Conservation (phyloP, 1,284 basidiomycete genomes). For the Microbotryomycetes sp. region DNA sequence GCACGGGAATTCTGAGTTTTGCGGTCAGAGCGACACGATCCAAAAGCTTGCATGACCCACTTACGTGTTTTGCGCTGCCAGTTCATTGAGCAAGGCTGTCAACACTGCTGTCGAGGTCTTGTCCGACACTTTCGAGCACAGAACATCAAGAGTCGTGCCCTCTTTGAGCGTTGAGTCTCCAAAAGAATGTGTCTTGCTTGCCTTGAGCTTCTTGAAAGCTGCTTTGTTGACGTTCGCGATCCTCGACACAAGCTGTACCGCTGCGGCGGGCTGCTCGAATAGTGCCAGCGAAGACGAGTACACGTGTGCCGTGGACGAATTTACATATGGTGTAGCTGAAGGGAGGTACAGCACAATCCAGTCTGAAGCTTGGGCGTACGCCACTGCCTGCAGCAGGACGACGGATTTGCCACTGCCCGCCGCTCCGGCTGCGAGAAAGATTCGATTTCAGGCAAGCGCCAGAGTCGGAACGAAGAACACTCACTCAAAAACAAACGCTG, state of each 20-base stretch:
- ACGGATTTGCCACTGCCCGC: slow-evolving; percentile 77
- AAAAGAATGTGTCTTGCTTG: slow-evolving; percentile 22
- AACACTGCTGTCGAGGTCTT: slow-evolving; percentile 55
- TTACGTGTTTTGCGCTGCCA: slow-evolving; percentile 61
- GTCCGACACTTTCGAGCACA: slow-evolving; percentile 54
- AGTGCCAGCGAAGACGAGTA: slow-evolving; percentile 69
- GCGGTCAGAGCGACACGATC: not conserved
- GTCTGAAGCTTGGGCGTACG: slow-evolving; percentile 59
- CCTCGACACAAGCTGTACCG: slow-evolving; percentile 39
- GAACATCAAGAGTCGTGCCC: slow-evolving; percentile 51
- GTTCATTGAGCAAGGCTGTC: slow-evolving; percentile 55
- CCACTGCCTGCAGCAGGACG: slow-evolving; percentile 68
- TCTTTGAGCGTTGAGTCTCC: slow-evolving; percentile 53
- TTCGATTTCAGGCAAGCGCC: too few species aligned
- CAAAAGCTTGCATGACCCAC: too few species aligned
- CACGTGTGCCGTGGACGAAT: slow-evolving; percentile 64
- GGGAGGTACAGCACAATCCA: slow-evolving; percentile 91
- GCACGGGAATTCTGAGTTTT: slow-evolving; percentile 50
- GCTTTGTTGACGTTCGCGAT: slow-evolving; percentile 41
- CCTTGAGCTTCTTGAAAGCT: slow-evolving; percentile 35
- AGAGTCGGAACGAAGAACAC: slow-evolving; percentile 34
- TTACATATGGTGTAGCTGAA: slow-evolving; percentile 62
- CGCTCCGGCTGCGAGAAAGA: slow-evolving; percentile 54
- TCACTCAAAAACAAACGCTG: slow-evolving; percentile 56
- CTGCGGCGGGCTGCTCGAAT: slow-evolving; percentile 63